Evolutionary conservation across 768 basidiomycete species (phyloP).

Genomic region (Coprinopsis cinerea): DNA sequence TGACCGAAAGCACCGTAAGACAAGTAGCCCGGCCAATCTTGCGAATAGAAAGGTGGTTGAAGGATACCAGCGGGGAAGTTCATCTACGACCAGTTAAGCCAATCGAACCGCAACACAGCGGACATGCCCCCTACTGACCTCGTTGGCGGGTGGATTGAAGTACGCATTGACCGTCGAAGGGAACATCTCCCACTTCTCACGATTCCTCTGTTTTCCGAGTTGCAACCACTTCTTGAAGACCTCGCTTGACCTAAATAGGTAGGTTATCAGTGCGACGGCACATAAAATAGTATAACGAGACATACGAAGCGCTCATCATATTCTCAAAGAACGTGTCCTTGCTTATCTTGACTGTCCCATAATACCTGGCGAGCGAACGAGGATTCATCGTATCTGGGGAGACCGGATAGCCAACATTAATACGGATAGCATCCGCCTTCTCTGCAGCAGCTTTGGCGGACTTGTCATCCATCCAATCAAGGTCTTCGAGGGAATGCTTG

Average conservation of each 20-base stretch:
- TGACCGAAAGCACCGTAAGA: conserved; percentile 91
- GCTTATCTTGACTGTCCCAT: conserved; percentile 59
- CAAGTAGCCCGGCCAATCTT: conserved; percentile 84
- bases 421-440: conserved; percentile 80
- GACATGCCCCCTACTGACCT: conserved; percentile 38
- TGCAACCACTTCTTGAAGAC: conserved; percentile 67
- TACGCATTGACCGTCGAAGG: conserved; percentile 87
- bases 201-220: conserved; percentile 64
- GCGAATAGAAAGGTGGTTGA: conserved; percentile 85
- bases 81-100: conserved; percentile 41
- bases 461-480: conserved; percentile 90
- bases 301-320: conserved; percentile 56
- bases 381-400: conserved; percentile 78
- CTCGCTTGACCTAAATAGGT: conserved; percentile 42
- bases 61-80: conserved; percentile 97
- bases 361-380: conserved; percentile 67
- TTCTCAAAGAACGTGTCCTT: conserved; percentile 79
- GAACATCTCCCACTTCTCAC: conserved; percentile 81
- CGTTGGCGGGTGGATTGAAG: conserved; percentile 81
- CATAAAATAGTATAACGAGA: conserved; percentile 8
- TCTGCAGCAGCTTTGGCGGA: conserved; percentile 77
- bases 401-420: conserved; percentile 91
- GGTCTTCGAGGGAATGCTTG: conserved; percentile 61
- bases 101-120: background rate
- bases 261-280: background rate